Evolutionary conservation across 345 rosid genomes (phyloP).

Genomic region (Streptanthus diversifolius): DNA sequence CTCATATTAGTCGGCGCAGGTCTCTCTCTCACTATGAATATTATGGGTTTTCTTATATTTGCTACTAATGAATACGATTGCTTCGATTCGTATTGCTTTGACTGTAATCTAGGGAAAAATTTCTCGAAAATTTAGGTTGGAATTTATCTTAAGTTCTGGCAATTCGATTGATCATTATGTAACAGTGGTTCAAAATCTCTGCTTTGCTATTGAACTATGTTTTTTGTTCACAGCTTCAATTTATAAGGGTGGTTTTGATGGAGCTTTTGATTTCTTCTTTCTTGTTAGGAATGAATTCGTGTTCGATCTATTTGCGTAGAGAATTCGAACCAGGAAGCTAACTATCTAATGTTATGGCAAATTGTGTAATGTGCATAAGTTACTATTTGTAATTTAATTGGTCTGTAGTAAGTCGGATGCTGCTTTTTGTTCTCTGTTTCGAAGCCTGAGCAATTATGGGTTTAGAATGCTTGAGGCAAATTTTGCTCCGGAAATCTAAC

Average conservation of each 20-base stretch:
- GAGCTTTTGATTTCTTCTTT: not conserved
- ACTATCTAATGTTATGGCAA: not conserved
- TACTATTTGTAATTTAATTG: not conserved
- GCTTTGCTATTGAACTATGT: not conserved
- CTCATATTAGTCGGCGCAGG: slow-evolving; percentile 86
- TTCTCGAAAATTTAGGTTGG: not conserved
- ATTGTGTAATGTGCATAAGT: not conserved
- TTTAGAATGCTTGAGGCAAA: not conserved
- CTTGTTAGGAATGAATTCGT: not conserved
- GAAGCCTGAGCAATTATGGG: not conserved
- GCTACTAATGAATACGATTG: not conserved
- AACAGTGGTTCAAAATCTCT: not conserved
- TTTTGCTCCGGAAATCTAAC: not conserved
- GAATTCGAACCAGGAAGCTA: not conserved
- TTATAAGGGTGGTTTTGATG: not conserved
- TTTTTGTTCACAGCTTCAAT: not conserved
- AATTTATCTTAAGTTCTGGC: not conserved
- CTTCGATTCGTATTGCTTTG: slow-evolving; percentile 7
- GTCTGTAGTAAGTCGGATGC: not conserved
- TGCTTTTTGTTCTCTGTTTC: not conserved
- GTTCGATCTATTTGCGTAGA: not conserved
- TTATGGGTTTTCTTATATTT: not conserved
- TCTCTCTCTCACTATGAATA: slow-evolving; percentile 23
- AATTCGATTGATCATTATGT: not conserved
- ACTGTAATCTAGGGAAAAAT: not conserved